phyloP scores from a whole-genome alignment of 495 filamentous ascomycete species.

The Stereocaulon alpinum region DNA sequence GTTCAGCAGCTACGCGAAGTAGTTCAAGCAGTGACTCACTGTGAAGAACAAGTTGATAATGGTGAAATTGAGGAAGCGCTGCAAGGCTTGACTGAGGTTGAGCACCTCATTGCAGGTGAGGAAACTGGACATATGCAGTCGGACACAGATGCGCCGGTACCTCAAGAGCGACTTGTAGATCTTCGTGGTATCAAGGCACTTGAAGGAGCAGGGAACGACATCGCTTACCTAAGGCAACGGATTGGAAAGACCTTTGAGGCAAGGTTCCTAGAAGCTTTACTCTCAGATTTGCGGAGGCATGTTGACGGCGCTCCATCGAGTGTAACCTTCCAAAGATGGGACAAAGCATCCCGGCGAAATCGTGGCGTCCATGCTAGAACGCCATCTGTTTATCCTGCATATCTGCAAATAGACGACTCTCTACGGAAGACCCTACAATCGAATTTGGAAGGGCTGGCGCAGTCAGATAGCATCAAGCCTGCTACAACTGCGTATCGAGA shows the following conservation, averaged over 20 bases:
- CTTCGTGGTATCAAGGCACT: conserved; percentile 69
- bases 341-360: conserved; percentile 48
- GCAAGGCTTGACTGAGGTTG: conserved; percentile 61
- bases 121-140: conserved; percentile 26
- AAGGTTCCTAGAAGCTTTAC: conserved; percentile 65
- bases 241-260: conserved; percentile 82
- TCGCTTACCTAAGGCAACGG: conserved; percentile 61
- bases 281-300: conserved; percentile 73
- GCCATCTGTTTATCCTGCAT: conserved; percentile 59
- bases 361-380: conserved; percentile 57
- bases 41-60: conserved; percentile 69
- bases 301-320: conserved; percentile 60
- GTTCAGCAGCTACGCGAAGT: conserved; percentile 74
- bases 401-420: conserved; percentile 56
- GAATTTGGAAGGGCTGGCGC: conserved; percentile 66
- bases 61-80: conserved; percentile 74
- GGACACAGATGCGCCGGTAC: conserved; percentile 22
- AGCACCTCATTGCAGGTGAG: conserved; percentile 67
- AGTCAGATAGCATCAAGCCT: conserved; percentile 63
- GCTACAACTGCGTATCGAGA: conserved; percentile 81
- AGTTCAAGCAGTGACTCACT: conserved; percentile 61
- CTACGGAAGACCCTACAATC: conserved; percentile 57
- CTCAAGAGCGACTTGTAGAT: conserved; percentile 45
- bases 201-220: conserved; percentile 65
- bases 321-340: conserved; percentile 72